Conservation (phyloP, 2,329 filamentous ascomycete genomes). For the Colletotrichum phormii region DNA sequence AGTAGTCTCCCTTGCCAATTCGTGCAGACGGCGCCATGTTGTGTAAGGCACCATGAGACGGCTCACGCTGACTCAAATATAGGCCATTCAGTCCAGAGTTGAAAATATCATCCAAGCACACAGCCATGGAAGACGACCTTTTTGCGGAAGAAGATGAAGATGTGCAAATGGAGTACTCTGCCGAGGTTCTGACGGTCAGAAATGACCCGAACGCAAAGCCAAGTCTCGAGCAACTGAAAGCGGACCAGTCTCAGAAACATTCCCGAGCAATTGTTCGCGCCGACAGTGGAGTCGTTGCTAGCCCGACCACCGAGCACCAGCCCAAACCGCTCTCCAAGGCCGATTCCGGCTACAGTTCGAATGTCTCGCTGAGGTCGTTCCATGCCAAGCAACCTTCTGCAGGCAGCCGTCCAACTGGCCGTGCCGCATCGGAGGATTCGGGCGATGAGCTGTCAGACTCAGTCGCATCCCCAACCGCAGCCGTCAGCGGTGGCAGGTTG, state of each 20-base stretch:
- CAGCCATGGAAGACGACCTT: conserved; percentile 59
- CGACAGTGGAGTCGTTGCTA: conserved; percentile 64
- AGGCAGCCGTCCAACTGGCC: background rate
- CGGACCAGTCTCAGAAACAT: conserved; percentile 38
- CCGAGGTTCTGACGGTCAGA: conserved; percentile 54
- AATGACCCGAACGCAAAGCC: conserved; percentile 59
- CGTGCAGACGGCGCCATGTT: conserved; percentile 10
- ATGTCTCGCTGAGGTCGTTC: conserved; percentile 67
- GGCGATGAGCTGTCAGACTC: conserved; percentile 21
- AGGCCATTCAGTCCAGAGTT: conserved; percentile 47
- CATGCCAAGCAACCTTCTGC: conserved; percentile 45
- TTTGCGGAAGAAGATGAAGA: conserved; percentile 60
- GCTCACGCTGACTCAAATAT: conserved; percentile 47
- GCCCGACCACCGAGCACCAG: conserved; percentile 53
- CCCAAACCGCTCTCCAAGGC: conserved; percentile 64
- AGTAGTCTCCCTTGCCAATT: conserved; percentile 22
- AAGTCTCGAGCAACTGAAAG: conserved; percentile 39
- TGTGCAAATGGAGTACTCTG: conserved; percentile 45
- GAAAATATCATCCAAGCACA: conserved; percentile 60
- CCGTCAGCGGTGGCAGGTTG: conserved; percentile 17
- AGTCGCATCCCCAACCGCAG: conserved; percentile 18
- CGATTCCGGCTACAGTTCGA: conserved; percentile 73
- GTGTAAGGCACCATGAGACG: conserved; percentile 40
- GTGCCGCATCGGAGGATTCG: conserved; percentile 19
- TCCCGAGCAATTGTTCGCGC: conserved; percentile 47